Base-by-base conservation (phyloP, 2,329 filamentous ascomycete genomes). In the Acrodontium crateriforme region DNA sequence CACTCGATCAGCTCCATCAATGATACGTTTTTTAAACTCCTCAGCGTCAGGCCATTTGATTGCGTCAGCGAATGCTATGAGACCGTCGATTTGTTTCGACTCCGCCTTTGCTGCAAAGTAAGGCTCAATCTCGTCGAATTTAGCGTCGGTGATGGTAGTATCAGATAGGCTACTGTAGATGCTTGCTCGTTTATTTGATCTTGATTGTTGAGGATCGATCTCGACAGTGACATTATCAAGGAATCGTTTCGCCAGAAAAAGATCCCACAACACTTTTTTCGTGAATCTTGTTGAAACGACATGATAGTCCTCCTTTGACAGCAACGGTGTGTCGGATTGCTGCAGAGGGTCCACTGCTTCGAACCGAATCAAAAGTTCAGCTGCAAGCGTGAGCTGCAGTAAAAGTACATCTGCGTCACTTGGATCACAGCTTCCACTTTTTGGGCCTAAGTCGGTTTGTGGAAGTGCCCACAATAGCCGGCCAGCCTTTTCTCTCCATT, bases 181-280 rank as follows among this genome's bases (percentile, higher is more conserved):
- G 6, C 33, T 25, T 2, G 29, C 27, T 22, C 13, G 20, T 12
- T 4, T 22, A 10, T 10, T 4, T n/a, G n/a, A n/a, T n/a, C n/a
- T n/a, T n/a, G n/a, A n/a, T n/a, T n/a, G n/a, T n/a, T n/a, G n/a
- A n/a, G n/a, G n/a, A n/a, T n/a, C n/a, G n/a, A 22, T 8, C 4
- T 47, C 34, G 10, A 65, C 53, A 11, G 53, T 43, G n/a, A 70
- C 49, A 27, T 62, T 67, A 23, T 67, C 60, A 17, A 69, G 46
- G 27, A 70, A 69, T 3, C 62, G 55, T 13, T 63, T 57, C 5
- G 62, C 63, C 11, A 66, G 53, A 2, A 71, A 53, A 14, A 72
- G 46, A 45, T 70, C 66, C 67, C 67, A 71, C 28, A 68, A 59
- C 4, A 65, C 53, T 39, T 71, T 70, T n/a, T n/a, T n/a, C n/a